Evolutionary conservation across 495 filamentous ascomycete genomes (phyloP).

Genomic region (Melanomma pulvis-pyrius): DNA sequence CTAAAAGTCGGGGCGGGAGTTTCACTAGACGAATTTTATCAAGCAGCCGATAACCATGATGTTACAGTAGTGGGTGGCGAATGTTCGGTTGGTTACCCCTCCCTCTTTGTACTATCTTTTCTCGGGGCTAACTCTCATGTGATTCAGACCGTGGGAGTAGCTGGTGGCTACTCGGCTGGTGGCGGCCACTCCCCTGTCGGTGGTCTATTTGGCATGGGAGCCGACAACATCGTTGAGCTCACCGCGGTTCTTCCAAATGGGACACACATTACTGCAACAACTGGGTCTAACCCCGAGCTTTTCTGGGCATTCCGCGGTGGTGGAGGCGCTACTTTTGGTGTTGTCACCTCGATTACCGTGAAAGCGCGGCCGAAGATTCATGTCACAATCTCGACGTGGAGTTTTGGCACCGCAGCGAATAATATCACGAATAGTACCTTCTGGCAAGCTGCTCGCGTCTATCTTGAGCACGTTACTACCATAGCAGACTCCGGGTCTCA

Average conservation of each 20-base stretch:
- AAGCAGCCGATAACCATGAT: slow-evolving; percentile 9
- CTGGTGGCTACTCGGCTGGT: slow-evolving; percentile 26
- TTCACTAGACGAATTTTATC: slow-evolving; percentile 4
- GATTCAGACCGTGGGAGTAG: slow-evolving; percentile 28
- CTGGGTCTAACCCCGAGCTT: slow-evolving; percentile 15
- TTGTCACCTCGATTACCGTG: slow-evolving; percentile 21
- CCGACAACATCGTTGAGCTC: slow-evolving; percentile 22
- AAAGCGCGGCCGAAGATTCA: slow-evolving; percentile 23
- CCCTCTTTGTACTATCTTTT: neutral
- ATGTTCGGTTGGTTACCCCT: slow-evolving; percentile 18
- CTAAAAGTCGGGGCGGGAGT: slow-evolving; percentile 24
- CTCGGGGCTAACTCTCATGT: neutral
- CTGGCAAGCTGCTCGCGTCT: slow-evolving; percentile 8
- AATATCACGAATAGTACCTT: slow-evolving; percentile 4
- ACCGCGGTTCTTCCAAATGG: slow-evolving; percentile 16
- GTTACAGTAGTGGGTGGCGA: slow-evolving; percentile 27
- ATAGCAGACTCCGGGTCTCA: neutral
- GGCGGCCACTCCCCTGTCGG: slow-evolving; percentile 27
- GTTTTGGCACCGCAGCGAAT: neutral
- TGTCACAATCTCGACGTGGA: slow-evolving; percentile 4
- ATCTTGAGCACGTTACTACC: slow-evolving; percentile 1
- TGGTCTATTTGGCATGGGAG: slow-evolving; percentile 25
- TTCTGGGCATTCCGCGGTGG: slow-evolving; percentile 35
- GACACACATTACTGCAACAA: slow-evolving; percentile 4
- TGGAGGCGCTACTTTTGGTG: slow-evolving; percentile 30